These are phyloP conservation scores for Paraphoma chrysanthemicola DNA, from an alignment of 2,329 filamentous ascomycete species.

Conservation along the genomic window DNA sequence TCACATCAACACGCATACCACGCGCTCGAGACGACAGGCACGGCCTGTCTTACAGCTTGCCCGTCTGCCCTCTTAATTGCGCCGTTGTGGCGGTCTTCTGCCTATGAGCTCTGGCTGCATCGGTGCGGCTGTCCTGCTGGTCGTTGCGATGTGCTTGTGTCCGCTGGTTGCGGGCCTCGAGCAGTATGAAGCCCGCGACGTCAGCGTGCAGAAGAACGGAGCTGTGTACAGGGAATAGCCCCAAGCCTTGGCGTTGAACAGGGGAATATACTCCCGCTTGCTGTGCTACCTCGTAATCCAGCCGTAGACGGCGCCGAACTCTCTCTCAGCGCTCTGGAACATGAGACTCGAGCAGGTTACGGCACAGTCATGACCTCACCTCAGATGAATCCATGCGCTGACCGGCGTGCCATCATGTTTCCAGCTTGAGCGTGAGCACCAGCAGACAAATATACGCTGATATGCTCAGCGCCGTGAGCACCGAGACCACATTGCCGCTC, in stretches of 20 bases:
- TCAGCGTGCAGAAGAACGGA: background rate
- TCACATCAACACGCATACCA: background rate
- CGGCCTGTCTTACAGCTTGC: background rate
- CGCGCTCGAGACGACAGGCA: background rate
- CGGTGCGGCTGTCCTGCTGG: too few species aligned
- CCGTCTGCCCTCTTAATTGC: background rate
- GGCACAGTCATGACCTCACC: background rate
- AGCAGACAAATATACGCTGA: slow-evolving; percentile 68
- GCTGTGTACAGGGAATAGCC: background rate
- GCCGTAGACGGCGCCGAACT: too few species aligned
- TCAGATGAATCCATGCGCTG: background rate
- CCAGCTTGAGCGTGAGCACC: slow-evolving; percentile 63
- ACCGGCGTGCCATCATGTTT: slow-evolving; percentile 26
- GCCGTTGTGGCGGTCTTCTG: background rate
- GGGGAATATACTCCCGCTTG: background rate
- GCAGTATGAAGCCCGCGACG: background rate
- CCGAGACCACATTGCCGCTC: slow-evolving; percentile 70
- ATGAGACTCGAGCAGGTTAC: too few species aligned
- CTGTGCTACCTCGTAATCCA: background rate
- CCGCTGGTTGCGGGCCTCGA: background rate
- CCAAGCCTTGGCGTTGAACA: slow-evolving; percentile 1
- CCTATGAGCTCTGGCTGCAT: background rate
- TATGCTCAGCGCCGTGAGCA: slow-evolving; percentile 67
- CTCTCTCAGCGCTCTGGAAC: too few species aligned
- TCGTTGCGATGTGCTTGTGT: background rate